Base-by-base conservation (phyloP, 352 stramenopile genomes). In the Phytophthora tentaculata region DNA sequence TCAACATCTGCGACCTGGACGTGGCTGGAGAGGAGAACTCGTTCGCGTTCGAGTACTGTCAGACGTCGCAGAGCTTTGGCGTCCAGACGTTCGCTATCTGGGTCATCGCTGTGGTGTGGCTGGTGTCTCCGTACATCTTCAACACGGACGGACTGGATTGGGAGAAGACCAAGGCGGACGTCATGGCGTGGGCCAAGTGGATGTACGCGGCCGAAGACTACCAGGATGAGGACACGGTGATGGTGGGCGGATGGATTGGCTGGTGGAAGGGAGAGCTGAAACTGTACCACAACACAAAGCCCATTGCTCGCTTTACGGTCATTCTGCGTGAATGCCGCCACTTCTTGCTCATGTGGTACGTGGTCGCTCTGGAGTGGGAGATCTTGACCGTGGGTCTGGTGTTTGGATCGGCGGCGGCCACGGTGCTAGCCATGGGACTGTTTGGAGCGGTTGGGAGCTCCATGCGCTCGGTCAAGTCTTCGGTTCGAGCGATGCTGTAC, bases 261-360 rank as follows among this genome's bases (percentile, higher is more conserved):
- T 95, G 88, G 88, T 95, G 88, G 88, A 94, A 95, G 71, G 70
- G 77, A 16, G 88, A 95, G 48, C 68, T 94, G 10, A 69, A 77
- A 28, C 54, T 90, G 39, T 93, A 86, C 71, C 75, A 94, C 62
- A 93, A 91, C 73, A 83, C 85, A 2, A 81, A 62, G 32, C 72
- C 77, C 8, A 90, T 93, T 64, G 82, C 88, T 43, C 85, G 88
- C 41, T 63, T 93, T 20, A 93, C 84, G 1, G 88, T 95, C 12
- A 62, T 95, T 53, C 49, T 95, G 26, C 86, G 88, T 17, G 88
- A 95, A 74, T 79, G 71, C 22, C 85, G 88, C 19, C 88, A 95
- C 71, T 94, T 95, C 35, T 39, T 95, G 44, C 74, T 95, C 45
- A 87, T 93, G 81, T 95, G 83, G 83, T 95, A 95, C 53, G 86